Percentiles rank a stretch among this genome's conserved stretches.
Conservation (phyloP, 75 land plant genomes). For the Pinus tabuliformis region DNA sequence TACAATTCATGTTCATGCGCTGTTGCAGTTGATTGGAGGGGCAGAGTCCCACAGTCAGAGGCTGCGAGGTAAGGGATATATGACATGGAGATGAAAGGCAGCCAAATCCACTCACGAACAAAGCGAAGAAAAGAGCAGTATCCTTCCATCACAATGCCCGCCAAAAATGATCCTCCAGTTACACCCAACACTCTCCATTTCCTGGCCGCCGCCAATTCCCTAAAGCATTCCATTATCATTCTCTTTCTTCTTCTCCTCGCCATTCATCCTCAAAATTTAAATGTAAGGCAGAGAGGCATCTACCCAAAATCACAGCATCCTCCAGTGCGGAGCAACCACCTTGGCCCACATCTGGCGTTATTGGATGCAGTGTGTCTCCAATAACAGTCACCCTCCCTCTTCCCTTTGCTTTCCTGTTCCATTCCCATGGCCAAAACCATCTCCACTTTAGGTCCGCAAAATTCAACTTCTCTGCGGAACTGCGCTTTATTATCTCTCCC, state of each 20-base stretch:
- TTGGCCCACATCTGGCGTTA: conserved; percentile 71
- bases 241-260: background rate
- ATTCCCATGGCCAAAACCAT: conserved; percentile 40
- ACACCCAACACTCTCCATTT: conserved; percentile 26
- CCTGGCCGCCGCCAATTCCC: conserved; percentile 29
- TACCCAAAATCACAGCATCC: conserved; percentile 55
- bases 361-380: conserved; percentile 73
- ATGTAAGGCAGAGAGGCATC: conserved; percentile 2
- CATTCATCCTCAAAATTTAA: background rate
- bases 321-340: conserved; percentile 60
- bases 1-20: too few relatives aligned
- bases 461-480: conserved; percentile 18
- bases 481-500: conserved; percentile 4
- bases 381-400: conserved; percentile 40
- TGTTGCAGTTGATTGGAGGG: background rate
- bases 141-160: conserved; percentile 22
- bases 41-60: conserved; percentile 24
- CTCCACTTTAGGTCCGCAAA: conserved; percentile 33
- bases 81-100: conserved; percentile 10
- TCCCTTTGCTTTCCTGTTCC: conserved; percentile 7
- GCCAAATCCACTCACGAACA: conserved; percentile 22
- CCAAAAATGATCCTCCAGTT: conserved; percentile 18
- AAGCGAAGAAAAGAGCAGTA: conserved; percentile 1
- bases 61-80: background rate
- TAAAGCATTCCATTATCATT: conserved; percentile 12